These are phyloP conservation scores for Uronychia setigera DNA, from an alignment of 73 alveolate genomes.

Conservation along the genomic window DNA sequence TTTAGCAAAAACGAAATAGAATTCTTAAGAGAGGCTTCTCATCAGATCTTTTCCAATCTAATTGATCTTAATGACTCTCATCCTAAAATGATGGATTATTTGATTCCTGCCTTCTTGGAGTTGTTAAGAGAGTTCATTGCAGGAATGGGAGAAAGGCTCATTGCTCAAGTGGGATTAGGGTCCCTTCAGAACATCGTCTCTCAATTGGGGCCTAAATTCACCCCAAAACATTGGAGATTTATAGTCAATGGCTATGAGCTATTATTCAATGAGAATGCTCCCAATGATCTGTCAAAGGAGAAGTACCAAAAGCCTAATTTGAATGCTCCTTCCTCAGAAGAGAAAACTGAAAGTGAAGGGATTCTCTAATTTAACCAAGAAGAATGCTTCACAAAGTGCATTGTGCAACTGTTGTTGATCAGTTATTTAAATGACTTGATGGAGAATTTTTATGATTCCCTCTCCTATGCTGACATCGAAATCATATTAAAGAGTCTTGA, in stretches of 20 bases:
- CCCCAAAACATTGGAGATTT: not conserved
- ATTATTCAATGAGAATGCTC: not conserved
- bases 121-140: not conserved
- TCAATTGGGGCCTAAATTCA: not conserved
- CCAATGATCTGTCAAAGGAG: not conserved
- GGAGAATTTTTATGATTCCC: constrained; percentile 24
- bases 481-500: constrained; percentile 30
- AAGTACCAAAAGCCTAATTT: not conserved
- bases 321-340: not conserved
- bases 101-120: not conserved
- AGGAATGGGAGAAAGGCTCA: not conserved
- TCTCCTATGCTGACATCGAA: constrained; percentile 17
- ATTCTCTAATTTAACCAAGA: constrained; percentile 36
- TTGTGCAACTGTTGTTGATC: constrained; percentile 39
- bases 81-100: not conserved
- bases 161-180: constrained; percentile 14
- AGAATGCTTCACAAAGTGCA: constrained; percentile 56
- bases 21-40: not conserved
- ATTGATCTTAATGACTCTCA: not conserved
- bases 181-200: not conserved
- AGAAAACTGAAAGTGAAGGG: not conserved
- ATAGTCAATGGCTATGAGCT: not conserved
- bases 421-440: constrained; percentile 21
- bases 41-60: not conserved
- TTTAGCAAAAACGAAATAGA: not conserved